Evolutionary conservation across 306 rosid species (phyloP), one percentile per base, ranked within the genome.

Genomic region (Pyrus pyrifolia): DNA sequence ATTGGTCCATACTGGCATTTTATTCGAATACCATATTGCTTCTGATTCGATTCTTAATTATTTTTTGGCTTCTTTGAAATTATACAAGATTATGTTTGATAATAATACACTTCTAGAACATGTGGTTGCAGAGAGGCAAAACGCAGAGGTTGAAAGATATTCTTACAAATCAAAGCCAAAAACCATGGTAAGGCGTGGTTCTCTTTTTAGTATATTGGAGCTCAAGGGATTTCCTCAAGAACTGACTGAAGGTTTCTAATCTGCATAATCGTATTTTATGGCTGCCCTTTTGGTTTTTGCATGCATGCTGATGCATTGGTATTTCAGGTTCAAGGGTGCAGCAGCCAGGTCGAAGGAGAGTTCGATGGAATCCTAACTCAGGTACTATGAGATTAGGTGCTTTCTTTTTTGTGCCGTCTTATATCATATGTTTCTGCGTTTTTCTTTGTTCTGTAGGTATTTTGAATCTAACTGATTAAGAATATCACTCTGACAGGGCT

Each of bases 311-410:
- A n/a, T 63, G 60, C 66, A 42, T 51, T 84, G 53, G 69, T 76
- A 53, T 71, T 83, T 74, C 87, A 89, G 91, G 92, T 77, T 49
- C 83, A 11, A 76, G 74, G 64, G 83, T 71, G 71, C 78, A 23
- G 38, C 73, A 52, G 66, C 63, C 74, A 68, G 82, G 70, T 61
- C 86, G 63, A 25, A 85, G 83, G 81, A 86, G 72, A 65, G 82
- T 81, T 68, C 80, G 86, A 66, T 89, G 97, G 97, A 90, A 88
- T 81, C 91, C 88, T 11, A 87, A 91, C 81, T 51, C 80, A 61
- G 92, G 96, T 90, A 74, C 58, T 69, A 72, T 79, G 68, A 81
- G 79, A 82, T 59, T 73, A 35, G 21, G 58, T 63, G 31, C 76
- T 55, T 67, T 58, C 11, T 55, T 67, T 53, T 38, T 17, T 7